Percentiles rank a stretch among this genome's conserved stretches.
Evolutionary conservation across 2,329 filamentous ascomycete species (phyloP).

Genomic region (Fusarium bactridioides): DNA sequence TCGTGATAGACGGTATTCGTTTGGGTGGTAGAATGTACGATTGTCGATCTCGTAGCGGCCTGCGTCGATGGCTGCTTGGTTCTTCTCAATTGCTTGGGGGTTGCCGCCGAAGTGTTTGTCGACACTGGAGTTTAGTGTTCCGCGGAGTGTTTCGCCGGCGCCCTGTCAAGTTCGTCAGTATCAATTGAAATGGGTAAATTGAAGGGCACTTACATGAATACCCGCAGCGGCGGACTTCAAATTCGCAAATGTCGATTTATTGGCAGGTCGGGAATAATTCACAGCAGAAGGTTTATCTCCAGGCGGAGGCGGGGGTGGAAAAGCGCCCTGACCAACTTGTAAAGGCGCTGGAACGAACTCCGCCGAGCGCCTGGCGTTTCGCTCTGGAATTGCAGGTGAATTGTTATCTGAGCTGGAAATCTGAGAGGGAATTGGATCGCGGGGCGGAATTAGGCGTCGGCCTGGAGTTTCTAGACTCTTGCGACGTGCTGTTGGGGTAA

Average conservation of each 20-base stretch:
- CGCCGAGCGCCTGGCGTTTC: slow-evolving; percentile 4
- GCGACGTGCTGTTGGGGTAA: slow-evolving; percentile 23
- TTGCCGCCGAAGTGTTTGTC: slow-evolving; percentile 29
- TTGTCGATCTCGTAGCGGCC: slow-evolving; percentile 39
- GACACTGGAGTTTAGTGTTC: slow-evolving; percentile 37
- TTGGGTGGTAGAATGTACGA: slow-evolving; percentile 29
- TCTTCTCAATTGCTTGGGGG: slow-evolving; percentile 26
- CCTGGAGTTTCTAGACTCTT: slow-evolving; percentile 38
- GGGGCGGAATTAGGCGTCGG: slow-evolving; percentile 31
- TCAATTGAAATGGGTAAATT: accelerated
- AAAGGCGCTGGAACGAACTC: slow-evolving; percentile 6
- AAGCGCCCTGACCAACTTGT: slow-evolving; percentile 4
- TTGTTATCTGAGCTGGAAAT: background rate
- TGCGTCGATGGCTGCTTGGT: slow-evolving; percentile 35
- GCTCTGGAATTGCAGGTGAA: slow-evolving; percentile 29
- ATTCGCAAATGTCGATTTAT: slow-evolving; percentile 35
- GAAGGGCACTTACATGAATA: slow-evolving; percentile 19
- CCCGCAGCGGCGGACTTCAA: slow-evolving; percentile 35
- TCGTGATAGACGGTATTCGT: slow-evolving; percentile 19
- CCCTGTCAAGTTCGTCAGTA: slow-evolving; percentile 17
- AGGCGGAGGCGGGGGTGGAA: background rate
- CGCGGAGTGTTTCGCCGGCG: slow-evolving; percentile 37
- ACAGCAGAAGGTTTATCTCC: background rate
- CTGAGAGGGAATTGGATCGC: slow-evolving; percentile 17
- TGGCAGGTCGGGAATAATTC: slow-evolving; percentile 26